Conservation (phyloP, 768 basidiomycete genomes). For the Cystofilobasidium ferigula region DNA sequence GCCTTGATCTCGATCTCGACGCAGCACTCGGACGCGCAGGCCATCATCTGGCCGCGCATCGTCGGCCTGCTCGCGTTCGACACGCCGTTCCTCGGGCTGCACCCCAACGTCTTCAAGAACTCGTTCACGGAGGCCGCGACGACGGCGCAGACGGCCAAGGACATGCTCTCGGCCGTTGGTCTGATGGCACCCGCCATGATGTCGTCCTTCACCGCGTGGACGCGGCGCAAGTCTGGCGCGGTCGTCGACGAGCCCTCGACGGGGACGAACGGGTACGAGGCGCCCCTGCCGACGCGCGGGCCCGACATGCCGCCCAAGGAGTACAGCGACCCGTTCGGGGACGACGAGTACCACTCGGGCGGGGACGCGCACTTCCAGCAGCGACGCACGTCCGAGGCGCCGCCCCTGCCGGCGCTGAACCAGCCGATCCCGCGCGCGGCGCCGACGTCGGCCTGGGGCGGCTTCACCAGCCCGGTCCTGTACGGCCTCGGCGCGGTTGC, state of each 20-base stretch:
- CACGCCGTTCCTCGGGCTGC: constrained; percentile 85
- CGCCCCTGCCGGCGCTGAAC: constrained; percentile 7
- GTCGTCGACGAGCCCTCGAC: constrained; percentile 10
- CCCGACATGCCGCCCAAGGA: constrained; percentile 1
- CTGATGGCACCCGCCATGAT: constrained; percentile 46
- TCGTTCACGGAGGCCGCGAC: constrained; percentile 61
- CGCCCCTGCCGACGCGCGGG: too few relatives aligned
- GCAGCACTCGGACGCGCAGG: constrained; percentile 49
- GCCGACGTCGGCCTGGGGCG: constrained; percentile 5
- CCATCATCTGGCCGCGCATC: constrained; percentile 77
- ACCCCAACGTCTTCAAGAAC: constrained; percentile 77
- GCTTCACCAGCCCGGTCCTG: constrained; percentile 13
- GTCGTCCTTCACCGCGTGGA: constrained; percentile 33
- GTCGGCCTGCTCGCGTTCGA: constrained; percentile 78
- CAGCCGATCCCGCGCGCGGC: constrained; percentile 17
- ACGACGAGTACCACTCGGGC: constrained; percentile 7
- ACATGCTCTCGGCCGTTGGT: constrained; percentile 48
- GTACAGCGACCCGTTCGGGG: constrained; percentile 21
- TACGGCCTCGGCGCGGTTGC: constrained; percentile 23
- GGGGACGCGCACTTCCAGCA: constrained; percentile 19
- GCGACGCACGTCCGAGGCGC: background rate
- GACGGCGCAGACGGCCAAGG: constrained; percentile 56
- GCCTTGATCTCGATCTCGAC: constrained; percentile 61
- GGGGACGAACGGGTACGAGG: background rate
- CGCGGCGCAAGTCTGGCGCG: constrained; percentile 25